phyloP scores from a whole-genome alignment of 441 rosid species.

The Aquilaria agallochum region DNA sequence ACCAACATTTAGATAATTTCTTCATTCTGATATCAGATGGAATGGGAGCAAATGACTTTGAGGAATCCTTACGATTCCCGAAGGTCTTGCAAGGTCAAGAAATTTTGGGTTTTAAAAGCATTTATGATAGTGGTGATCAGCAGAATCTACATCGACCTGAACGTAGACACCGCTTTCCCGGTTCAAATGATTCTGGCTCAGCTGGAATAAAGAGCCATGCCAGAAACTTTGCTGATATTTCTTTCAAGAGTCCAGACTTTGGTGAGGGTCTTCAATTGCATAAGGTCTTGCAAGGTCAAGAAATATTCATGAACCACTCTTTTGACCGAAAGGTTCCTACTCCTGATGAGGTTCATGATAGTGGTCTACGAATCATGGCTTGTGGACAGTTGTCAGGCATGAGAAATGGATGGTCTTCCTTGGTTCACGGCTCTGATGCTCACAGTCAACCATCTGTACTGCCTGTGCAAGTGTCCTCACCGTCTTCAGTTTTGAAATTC shows the following conservation, averaged over 20 bases:
- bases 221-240: constrained; percentile 28
- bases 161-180: constrained; percentile 31
- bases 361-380: constrained; percentile 37
- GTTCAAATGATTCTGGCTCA: constrained; percentile 30
- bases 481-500: constrained; percentile 72
- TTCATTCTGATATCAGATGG: constrained; percentile 45
- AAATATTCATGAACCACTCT: constrained; percentile 51
- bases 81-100: constrained; percentile 99
- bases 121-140: constrained; percentile 44
- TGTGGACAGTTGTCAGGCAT: constrained; percentile 34
- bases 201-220: constrained; percentile 23
- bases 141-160: constrained; percentile 39
- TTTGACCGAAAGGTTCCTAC: constrained; percentile 24
- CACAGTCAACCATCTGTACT: constrained; percentile 25
- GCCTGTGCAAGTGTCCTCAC: constrained; percentile 54
- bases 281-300: constrained; percentile 99
- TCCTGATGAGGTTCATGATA: constrained; percentile 32
- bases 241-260: constrained; percentile 48
- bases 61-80: constrained; percentile 88
- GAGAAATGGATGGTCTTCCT: constrained; percentile 53
- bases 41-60: constrained; percentile 69
- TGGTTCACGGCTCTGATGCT: constrained; percentile 35
- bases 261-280: constrained; percentile 64
- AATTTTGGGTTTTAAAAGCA: constrained; percentile 61
- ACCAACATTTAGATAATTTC: constrained; percentile 4